phyloP scores from a whole-genome alignment of 768 basidiomycete genomes.

The Amanita rubescens region DNA sequence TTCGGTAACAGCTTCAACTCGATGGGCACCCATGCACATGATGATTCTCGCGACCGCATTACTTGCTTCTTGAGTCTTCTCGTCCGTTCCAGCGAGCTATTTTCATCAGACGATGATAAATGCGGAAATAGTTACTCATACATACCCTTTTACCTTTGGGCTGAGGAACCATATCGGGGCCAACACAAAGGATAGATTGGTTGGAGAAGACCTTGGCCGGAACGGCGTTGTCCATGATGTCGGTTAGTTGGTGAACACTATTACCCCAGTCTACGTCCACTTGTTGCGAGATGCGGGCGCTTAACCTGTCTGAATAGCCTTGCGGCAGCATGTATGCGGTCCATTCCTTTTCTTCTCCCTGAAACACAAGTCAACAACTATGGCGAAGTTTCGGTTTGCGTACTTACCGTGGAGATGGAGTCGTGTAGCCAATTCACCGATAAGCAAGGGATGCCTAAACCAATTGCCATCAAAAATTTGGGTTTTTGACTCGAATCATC shows the following conservation, averaged over 20 bases:
- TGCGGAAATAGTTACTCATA: background rate
- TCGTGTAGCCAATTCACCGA: slow-evolving; percentile 47
- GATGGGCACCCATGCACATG: slow-evolving; percentile 67
- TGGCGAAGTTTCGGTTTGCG: background rate
- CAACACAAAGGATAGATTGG: slow-evolving; percentile 54
- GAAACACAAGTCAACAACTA: background rate
- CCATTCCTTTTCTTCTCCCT: slow-evolving; percentile 51
- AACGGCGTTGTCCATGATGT: slow-evolving; percentile 53
- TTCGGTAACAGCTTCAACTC: slow-evolving; percentile 60
- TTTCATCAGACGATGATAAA: slow-evolving; percentile 4
- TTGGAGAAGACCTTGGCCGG: slow-evolving; percentile 50
- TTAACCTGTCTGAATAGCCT: slow-evolving; percentile 43
- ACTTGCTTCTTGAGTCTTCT: slow-evolving; percentile 31
- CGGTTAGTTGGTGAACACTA: slow-evolving; percentile 40
- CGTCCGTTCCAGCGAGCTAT: slow-evolving; percentile 20
- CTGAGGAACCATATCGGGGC: slow-evolving; percentile 45
- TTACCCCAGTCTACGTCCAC: slow-evolving; percentile 43
- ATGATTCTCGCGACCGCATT: slow-evolving; percentile 57
- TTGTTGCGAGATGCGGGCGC: slow-evolving; percentile 35
- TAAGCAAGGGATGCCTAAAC: slow-evolving; percentile 81
- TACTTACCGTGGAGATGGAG: slow-evolving; percentile 26
- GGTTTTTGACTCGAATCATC: slow-evolving; percentile 63
- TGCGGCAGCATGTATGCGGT: slow-evolving; percentile 44
- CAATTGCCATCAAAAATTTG: slow-evolving; percentile 77
- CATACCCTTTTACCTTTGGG: slow-evolving; percentile 33